Evolutionary conservation across 306 rosid genomes (phyloP), one percentile per base, ranked within the genome.

Genomic region (Psophocarpus tetragonolobus): DNA sequence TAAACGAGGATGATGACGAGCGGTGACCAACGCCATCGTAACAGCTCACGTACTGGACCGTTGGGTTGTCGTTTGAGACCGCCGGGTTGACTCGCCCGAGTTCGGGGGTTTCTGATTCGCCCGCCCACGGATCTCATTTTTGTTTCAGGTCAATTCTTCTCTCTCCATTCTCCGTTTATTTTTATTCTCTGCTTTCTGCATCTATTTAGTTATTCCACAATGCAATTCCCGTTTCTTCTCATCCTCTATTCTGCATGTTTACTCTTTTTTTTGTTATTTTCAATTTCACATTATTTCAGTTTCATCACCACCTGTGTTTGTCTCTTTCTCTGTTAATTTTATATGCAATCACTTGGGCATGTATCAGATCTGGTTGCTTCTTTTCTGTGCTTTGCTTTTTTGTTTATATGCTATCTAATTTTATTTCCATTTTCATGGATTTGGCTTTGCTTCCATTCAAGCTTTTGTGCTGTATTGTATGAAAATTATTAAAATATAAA

Each of bases 21-120:
- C 26, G 20, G 20, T 32, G 77, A 70, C 83, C 82, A 84, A 81
- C 76, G 66, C 73, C 30, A 68, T 57, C 61, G 41, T 60, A 61
- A 84, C 83, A 69, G 51, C 80, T 74, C 83, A 69, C 64, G 57
- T 51, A 79, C 65, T 32, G 27, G 26, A 68, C 82, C 71, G 85
- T 77, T 80, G 75, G 76, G 82, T 57, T 54, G 77, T 54, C 47
- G 32, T 38, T 80, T 74, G 77, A 15, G 38, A 56, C 12, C 81
- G 6, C 82, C 63, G 30, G 36, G 41, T 53, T 79, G 72, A 82
- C 87, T 81, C 87, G 33, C 33, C 56, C 83, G 33, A 76, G 26
- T 84, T 74, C 30, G 32, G n/a, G 73, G 67, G 42, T 71, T 74
- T 83, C 82, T 70, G 47, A 61, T 78, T 81, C 67, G 10, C 66